Evolutionary conservation across 306 rosid genomes (phyloP).

Genomic region (Elaeagnus macrophylla): DNA sequence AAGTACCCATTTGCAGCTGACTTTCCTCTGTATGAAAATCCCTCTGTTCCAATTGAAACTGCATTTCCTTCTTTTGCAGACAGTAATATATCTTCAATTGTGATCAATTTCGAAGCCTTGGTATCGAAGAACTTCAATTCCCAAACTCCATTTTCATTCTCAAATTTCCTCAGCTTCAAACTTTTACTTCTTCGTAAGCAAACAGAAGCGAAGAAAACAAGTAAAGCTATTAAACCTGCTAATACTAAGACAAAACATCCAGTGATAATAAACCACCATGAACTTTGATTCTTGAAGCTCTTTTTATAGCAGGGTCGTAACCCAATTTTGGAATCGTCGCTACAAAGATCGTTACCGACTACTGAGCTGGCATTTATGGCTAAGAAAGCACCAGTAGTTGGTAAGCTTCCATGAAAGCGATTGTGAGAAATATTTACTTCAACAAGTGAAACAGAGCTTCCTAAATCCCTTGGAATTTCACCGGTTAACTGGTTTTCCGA

Average conservation of each 20-base stretch:
- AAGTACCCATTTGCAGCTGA: conserved; percentile 21
- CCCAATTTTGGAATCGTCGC: conserved; percentile 21
- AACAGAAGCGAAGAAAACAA: conserved; percentile 17
- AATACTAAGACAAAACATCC: conserved; percentile 25
- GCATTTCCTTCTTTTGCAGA: conserved; percentile 37
- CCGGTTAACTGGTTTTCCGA: conserved; percentile 70
- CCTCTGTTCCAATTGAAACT: conserved; percentile 31
- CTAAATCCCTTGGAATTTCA: conserved; percentile 60
- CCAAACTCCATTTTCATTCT: conserved; percentile 56
- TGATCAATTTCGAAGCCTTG: conserved; percentile 28
- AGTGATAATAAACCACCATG: conserved; percentile 39
- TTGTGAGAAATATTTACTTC: conserved; percentile 75
- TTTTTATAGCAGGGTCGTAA: conserved; percentile 52
- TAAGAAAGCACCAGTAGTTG: conserved; percentile 59
- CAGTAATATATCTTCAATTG: conserved; percentile 36
- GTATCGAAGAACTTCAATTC: conserved; percentile 48
- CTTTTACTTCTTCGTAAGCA: conserved; percentile 30
- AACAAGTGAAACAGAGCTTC: conserved; percentile 50
- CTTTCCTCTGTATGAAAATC: conserved; percentile 40
- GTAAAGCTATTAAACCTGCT: conserved; percentile 9
- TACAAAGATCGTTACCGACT: conserved; percentile 64
- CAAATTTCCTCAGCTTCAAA: conserved; percentile 33
- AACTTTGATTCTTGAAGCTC: conserved; percentile 11
- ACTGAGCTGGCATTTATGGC: conserved; percentile 67
- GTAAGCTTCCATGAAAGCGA: conserved; percentile 57